Evolutionary conservation across 1,284 basidiomycete species (phyloP), one percentile per base, ranked within the genome.

Genomic region (Dichomitus squalens): DNA sequence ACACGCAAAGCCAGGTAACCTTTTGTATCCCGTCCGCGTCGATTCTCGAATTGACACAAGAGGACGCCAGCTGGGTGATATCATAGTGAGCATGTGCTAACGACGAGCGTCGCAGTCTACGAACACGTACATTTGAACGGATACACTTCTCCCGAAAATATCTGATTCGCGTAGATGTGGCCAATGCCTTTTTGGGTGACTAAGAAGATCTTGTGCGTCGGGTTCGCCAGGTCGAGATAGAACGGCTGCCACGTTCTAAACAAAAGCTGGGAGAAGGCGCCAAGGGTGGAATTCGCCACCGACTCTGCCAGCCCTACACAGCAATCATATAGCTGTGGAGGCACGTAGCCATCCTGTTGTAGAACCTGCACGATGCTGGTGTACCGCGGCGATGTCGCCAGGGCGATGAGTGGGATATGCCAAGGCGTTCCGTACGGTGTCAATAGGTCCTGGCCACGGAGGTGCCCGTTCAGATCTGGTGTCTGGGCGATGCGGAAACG

Each of bases 401-500:
- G 14, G 3, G 54, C 54, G 11, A 57, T 11, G 34, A 58, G 43
- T 2, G 58, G 47, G 4, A 63, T 48, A 11, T 53, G 47, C 58
- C 61, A 63, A 2, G 52, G 55, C 14, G 48, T 21, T 18, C 58
- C 61, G 33, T 40, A 34, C 27, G 50, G 46, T 20, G 44, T 50
- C 44, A 36, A 16, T 11, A 63, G 55, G 53, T 63, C 58, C 11
- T n/a, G 21, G 18, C 55, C 61, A 2, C 20, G 6, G 3, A 48
- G 34, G 36, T 52, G 57, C n/a, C 41, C 11, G 1, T 21, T 4
- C 7, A 55, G 43, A 23, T 53, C 51, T 6, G 20, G 9, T 23
- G 27, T 34, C 18, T 49, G 52, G 12, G 52, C 53, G 18, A 62
- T 12, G 23, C 55, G 60, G 52, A 63, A 63, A 27, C 60, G 58